phyloP scores from a whole-genome alignment of 305 asterid genomes.

The Striga hermonthica region DNA sequence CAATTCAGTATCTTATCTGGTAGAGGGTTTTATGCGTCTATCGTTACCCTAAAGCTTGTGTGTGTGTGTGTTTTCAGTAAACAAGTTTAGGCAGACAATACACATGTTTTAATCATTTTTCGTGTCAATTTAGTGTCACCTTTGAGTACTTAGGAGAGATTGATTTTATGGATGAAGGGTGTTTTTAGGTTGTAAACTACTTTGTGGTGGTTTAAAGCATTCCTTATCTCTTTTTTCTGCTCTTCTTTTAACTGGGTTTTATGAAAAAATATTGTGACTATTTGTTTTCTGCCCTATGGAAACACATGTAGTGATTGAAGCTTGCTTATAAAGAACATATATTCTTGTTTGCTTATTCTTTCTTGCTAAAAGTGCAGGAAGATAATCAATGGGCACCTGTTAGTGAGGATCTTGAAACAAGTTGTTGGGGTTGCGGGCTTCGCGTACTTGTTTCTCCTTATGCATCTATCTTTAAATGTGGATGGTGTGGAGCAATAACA shows the following conservation, averaged over 20 bases:
- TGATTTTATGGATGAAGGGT: neutral
- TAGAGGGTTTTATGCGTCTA: slow-evolving; percentile 9
- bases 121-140: no score
- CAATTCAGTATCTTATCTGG: slow-evolving; percentile 2
- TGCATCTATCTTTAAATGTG: slow-evolving; percentile 74
- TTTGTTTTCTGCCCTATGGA: no score
- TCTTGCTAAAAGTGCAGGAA: slow-evolving; percentile 46
- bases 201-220: neutral
- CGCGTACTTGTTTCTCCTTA: slow-evolving; percentile 65
- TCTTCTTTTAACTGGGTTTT: slow-evolving; percentile 1
- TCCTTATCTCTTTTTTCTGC: neutral
- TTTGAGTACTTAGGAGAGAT: neutral
- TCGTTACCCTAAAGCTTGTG: slow-evolving; percentile 7
- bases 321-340: no score
- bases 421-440: slow-evolving; percentile 96
- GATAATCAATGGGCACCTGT: slow-evolving; percentile 43
- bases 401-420: slow-evolving; percentile 60
- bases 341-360: slow-evolving; percentile 27
- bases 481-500: slow-evolving; percentile 96
- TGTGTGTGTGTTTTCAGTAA: slow-evolving; percentile 5
- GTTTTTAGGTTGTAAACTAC: neutral
- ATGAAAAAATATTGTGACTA: neutral
- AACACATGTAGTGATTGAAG: no score
- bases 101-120: no score
- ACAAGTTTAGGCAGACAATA: neutral